Evolutionary conservation across 805 yeast species (phyloP), one percentile per base, ranked within the genome.

Genomic region (Suhomyces faveliae): DNA sequence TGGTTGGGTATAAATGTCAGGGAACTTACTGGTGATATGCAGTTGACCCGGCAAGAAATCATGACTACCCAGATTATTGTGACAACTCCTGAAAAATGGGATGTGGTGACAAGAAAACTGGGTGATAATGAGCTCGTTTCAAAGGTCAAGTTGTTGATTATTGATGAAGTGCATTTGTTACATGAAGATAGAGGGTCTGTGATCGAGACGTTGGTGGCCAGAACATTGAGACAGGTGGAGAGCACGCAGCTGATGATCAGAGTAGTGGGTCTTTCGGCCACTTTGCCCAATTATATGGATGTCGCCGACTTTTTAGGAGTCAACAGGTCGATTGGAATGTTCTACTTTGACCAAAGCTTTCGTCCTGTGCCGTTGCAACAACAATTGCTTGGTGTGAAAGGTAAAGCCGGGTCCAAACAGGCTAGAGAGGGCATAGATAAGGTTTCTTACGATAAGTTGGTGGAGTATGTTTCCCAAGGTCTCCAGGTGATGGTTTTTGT

Each of bases 151-250:
- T 69, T 94, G 11, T 70, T 94, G 48, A 89, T 94, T 50, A 91
- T 94, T 51, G 99, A 94, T 74, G 99, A 94, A 68, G 98, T 94
- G 0, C 99, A 94, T 76, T 73, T 94, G 60, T 76, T 94, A 45
- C 98, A 94, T 58, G 99, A 94, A 78, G 99, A 94, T 47, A 81
- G 99, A 73, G 99, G 99, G 58, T 89, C 97, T 7, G 99, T 94
- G 5, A 89, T 94, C 52, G 99, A 94, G 65, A 90, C 97, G 0
- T 72, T 91, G 45, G 97, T 91, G 3, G 96, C 97, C 0, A 81
- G 98, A 67, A 94, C 99, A 0, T 75, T 91, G 51, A 74, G 99
- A 49, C 97, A 91, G 61, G 98, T 94, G 4, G 99, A 94, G 63
- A 82, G 95, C 51, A 80, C 96, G 0, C 99, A 94, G 63, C 84